Percentiles rank a stretch among this genome's conserved stretches.
phyloP scores from a whole-genome alignment of 164 flowering plant species.

The Vitis labrusca region DNA sequence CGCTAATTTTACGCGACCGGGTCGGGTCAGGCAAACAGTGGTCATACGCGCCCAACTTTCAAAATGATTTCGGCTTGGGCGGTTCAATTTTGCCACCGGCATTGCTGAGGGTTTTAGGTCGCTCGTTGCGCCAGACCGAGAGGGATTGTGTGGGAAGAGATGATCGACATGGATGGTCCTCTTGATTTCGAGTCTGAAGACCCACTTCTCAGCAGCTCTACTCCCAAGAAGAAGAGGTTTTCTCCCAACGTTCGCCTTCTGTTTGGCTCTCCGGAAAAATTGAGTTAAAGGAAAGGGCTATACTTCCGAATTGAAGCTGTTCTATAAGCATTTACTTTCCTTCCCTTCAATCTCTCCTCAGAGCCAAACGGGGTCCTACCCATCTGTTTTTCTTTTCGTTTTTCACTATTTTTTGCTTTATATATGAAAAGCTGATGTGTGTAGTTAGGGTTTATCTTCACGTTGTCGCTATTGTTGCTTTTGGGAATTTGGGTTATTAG shows the following conservation, averaged over 20 bases:
- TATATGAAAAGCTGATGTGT: background rate
- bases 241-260: background rate
- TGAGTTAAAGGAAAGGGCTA: too few relatives aligned
- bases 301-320: too few relatives aligned
- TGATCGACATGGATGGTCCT: constrained; percentile 28
- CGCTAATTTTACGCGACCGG: too few relatives aligned
- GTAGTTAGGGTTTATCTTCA: constrained; percentile 9
- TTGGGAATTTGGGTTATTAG: constrained; percentile 1
- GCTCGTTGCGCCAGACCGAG: background rate
- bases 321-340: too few relatives aligned
- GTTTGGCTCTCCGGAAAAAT: too few relatives aligned
- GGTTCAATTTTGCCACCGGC: background rate
- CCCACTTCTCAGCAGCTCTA: constrained; percentile 15
- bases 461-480: background rate
- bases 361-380: too few relatives aligned
- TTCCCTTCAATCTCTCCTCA: too few relatives aligned
- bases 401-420: background rate
- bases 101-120: too few relatives aligned
- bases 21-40: too few relatives aligned
- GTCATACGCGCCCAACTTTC: background rate
- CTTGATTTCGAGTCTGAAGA: constrained; percentile 57
- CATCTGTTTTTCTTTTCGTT: background rate
- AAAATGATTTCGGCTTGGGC: background rate
- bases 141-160: constrained; percentile 9
- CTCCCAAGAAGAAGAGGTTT: constrained; percentile 34